Conservation (phyloP, 1,284 basidiomycete species). For the Exobasidium cylindrosporum region DNA sequence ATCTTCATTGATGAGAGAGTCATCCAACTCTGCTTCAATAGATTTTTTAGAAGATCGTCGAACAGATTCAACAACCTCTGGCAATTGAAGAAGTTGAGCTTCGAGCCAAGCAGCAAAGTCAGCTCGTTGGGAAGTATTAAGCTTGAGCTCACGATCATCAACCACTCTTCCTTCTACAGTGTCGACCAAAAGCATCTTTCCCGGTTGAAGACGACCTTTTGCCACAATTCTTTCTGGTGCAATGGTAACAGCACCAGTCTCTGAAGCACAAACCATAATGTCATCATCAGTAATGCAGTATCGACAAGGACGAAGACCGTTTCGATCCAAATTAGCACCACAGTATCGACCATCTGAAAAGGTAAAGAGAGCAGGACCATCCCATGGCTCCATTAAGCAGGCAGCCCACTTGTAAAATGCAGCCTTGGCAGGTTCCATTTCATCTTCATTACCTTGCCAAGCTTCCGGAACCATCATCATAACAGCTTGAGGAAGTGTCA, state of each 20-base stretch:
- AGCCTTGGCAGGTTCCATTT: slow-evolving; percentile 53
- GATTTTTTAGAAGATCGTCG: slow-evolving; percentile 25
- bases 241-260: slow-evolving; percentile 51
- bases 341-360: slow-evolving; percentile 54
- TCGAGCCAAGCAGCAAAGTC: slow-evolving; percentile 54
- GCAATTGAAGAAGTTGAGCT: slow-evolving; percentile 45
- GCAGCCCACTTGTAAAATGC: slow-evolving; percentile 54
- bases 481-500: slow-evolving; percentile 52
- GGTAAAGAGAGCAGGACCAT: slow-evolving; percentile 53
- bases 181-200: slow-evolving; percentile 54
- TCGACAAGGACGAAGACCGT: slow-evolving; percentile 53
- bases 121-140: slow-evolving; percentile 46
- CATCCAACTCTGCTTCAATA: slow-evolving; percentile 43
- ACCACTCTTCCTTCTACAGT: slow-evolving; percentile 52
- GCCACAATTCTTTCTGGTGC: slow-evolving; percentile 42
- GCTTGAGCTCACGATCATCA: slow-evolving; percentile 53
- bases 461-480: slow-evolving; percentile 55
- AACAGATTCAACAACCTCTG: slow-evolving; percentile 43
- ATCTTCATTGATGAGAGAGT: slow-evolving; percentile 41
- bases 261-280: slow-evolving; percentile 54
- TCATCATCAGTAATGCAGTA: slow-evolving; percentile 53
- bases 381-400: slow-evolving; percentile 55
- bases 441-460: slow-evolving; percentile 43
- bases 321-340: slow-evolving; percentile 54
- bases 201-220: slow-evolving; percentile 52